phyloP scores from a whole-genome alignment of 768 basidiomycete genomes.

The Stropharia rugosoannulata region DNA sequence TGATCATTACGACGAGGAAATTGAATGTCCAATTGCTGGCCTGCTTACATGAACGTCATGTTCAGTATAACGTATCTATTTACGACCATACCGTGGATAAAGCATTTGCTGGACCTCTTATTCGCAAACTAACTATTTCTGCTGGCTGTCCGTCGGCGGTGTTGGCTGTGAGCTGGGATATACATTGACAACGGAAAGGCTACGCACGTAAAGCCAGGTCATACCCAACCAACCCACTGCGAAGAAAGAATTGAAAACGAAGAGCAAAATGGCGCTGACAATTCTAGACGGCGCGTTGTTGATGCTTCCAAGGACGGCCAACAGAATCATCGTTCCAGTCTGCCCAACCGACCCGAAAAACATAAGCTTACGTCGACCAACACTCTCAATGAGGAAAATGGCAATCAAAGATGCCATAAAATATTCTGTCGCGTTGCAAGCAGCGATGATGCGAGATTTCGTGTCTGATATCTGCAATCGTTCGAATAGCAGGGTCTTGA shows the following conservation, averaged over 20 bases:
- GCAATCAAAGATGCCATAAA: slow-evolving; percentile 71
- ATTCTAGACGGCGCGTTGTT: slow-evolving; percentile 46
- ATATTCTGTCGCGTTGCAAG: slow-evolving; percentile 72
- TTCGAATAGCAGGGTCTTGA: slow-evolving; percentile 54
- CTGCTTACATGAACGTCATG: slow-evolving; percentile 7
- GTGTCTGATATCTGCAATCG: slow-evolving; percentile 57
- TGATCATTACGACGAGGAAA: slow-evolving; percentile 61
- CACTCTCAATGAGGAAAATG: slow-evolving; percentile 68
- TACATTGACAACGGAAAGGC: background rate
- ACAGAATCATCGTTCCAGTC: slow-evolving; percentile 55
- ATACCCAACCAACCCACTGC: slow-evolving; percentile 70
- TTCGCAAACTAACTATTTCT: slow-evolving; percentile 61
- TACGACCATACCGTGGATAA: slow-evolving; percentile 43
- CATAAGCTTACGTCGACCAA: slow-evolving; percentile 73
- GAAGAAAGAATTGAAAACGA: slow-evolving; percentile 74
- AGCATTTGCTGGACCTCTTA: slow-evolving; percentile 65
- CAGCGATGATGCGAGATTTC: slow-evolving; percentile 60
- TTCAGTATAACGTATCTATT: background rate
- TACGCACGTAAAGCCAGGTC: slow-evolving; percentile 66
- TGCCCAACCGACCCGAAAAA: slow-evolving; percentile 67
- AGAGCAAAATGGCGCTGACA: slow-evolving; percentile 53
- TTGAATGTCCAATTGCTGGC: slow-evolving; percentile 58
- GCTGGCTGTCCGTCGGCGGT: slow-evolving; percentile 42
- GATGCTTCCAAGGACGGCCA: slow-evolving; percentile 56
- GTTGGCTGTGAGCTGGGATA: background rate